Evolutionary conservation across 768 basidiomycete species (phyloP).

Genomic region (Pseudohyphozyma bogoriensis): DNA sequence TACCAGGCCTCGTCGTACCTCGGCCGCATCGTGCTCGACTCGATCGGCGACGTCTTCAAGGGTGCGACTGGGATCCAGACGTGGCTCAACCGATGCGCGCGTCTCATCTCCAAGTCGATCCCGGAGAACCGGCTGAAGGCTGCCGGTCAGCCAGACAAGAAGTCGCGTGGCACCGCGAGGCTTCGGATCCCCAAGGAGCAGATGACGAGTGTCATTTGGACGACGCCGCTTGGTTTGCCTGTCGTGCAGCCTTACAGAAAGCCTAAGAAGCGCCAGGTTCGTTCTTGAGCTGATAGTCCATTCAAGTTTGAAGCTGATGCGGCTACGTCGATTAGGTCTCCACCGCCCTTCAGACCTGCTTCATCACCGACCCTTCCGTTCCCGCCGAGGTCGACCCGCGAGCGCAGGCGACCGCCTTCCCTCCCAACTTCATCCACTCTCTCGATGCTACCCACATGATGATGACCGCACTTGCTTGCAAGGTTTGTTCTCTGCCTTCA

Average conservation of each 20-base stretch:
- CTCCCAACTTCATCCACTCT: conserved; percentile 96
- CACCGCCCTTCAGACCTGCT: conserved; percentile 77
- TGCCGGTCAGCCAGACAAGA: conserved; percentile 28
- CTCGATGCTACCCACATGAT: conserved; percentile 99
- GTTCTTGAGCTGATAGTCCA: too few species aligned
- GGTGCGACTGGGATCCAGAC: conserved; percentile 83
- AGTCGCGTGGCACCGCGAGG: conserved; percentile 50
- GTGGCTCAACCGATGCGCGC: conserved; percentile 76
- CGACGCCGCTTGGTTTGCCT: conserved; percentile 85
- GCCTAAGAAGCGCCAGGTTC: conserved; percentile 57
- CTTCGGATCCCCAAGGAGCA: conserved; percentile 64
- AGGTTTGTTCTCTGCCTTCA: conserved; percentile 45
- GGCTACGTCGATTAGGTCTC: conserved; percentile 43
- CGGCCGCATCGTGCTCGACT: conserved; percentile 63
- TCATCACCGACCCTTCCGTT: conserved; percentile 72
- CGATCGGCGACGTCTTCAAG: conserved; percentile 86
- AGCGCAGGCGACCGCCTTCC: conserved; percentile 94
- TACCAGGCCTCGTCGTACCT: conserved; percentile 70
- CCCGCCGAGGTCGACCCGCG: conserved; percentile 66
- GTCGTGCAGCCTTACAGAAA: conserved; percentile 95
- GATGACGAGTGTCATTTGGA: conserved; percentile 95
- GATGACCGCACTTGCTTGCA: conserved; percentile 82
- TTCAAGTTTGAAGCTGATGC: not conserved
- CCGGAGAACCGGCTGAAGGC: conserved; percentile 48
- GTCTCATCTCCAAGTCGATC: conserved; percentile 76